These are phyloP conservation scores for Blakeslea trispora DNA, from an alignment of 371 early-diverging fungal species.

Conservation along the genomic window DNA sequence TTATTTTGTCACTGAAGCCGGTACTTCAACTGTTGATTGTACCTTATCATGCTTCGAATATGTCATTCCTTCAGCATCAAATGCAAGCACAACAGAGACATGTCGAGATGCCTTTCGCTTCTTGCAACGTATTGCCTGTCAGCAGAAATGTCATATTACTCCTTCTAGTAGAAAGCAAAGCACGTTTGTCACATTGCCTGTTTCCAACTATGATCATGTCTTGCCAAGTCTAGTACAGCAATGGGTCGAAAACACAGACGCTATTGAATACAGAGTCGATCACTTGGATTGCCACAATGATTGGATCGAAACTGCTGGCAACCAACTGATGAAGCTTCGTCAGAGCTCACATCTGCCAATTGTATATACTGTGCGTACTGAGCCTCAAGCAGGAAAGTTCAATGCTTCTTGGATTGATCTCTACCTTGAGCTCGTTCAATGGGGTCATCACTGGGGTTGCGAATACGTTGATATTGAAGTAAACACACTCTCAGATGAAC, in stretches of 20 bases:
- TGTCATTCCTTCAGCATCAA: not conserved
- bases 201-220: constrained; percentile 32
- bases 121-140: not conserved
- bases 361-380: constrained; percentile 87
- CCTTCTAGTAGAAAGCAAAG: constrained; percentile 2
- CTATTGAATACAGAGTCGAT: constrained; percentile 92
- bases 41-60: not conserved
- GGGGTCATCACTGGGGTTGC: constrained; percentile 80
- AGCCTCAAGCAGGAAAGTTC: constrained; percentile 83
- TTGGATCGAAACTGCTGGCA: constrained; percentile 25
- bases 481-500: constrained; percentile 37
- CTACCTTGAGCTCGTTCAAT: constrained; percentile 62
- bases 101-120: not conserved
- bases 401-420: constrained; percentile 34
- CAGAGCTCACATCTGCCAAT: constrained; percentile 59
- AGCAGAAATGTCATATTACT: not conserved
- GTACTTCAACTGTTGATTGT: not conserved
- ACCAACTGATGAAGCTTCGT: constrained; percentile 26
- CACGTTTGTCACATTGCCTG: constrained; percentile 61
- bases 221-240: constrained; percentile 35
- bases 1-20: not conserved
- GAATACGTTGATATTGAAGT: constrained; percentile 91
- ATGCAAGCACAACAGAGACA: not conserved
- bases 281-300: constrained; percentile 43
- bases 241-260: constrained; percentile 73